These are phyloP conservation scores for Fusarium begoniae DNA, from an alignment of 2,329 filamentous ascomycete genomes.

Conservation along the genomic window DNA sequence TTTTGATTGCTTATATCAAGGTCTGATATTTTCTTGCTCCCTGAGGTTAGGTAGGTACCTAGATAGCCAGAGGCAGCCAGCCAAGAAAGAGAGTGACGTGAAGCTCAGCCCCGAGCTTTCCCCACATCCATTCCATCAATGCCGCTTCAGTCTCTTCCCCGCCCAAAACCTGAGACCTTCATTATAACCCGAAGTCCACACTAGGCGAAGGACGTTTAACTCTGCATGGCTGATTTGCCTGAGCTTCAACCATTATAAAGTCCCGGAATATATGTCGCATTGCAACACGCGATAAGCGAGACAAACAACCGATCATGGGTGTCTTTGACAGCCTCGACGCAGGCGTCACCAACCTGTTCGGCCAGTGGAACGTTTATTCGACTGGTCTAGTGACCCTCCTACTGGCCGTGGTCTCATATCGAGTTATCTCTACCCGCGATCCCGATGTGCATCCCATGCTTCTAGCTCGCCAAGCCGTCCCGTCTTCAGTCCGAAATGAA, in stretches of 20 bases:
- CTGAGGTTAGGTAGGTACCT: neutral
- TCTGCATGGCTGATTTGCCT: neutral
- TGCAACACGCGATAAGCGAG: neutral
- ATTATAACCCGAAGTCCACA: neutral
- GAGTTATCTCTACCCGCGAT: constrained; percentile 75
- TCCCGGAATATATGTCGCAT: constrained; percentile 1
- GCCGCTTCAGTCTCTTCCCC: constrained; percentile 33
- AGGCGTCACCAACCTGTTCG: constrained; percentile 72
- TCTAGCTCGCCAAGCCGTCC: constrained; percentile 82
- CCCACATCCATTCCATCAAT: constrained; percentile 27
- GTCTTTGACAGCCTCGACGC: constrained; percentile 73
- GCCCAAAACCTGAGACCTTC: constrained; percentile 25
- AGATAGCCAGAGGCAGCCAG: constrained; percentile 18
- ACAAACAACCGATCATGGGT: constrained; percentile 46
- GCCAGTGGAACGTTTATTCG: constrained; percentile 85
- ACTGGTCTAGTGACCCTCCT: constrained; percentile 74
- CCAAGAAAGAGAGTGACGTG: constrained; percentile 9
- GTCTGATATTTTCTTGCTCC: too few relatives aligned
- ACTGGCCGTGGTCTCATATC: constrained; percentile 73
- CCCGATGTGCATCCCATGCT: constrained; percentile 93
- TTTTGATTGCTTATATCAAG: too few relatives aligned
- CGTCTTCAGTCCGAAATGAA: constrained; percentile 81
- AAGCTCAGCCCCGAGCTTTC: constrained; percentile 19
- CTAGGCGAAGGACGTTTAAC: neutral
- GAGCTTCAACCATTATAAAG: neutral